Evolutionary conservation across 257 asterid species (phyloP), one percentile per base, ranked within the genome.

Genomic region (Lantana camara): DNA sequence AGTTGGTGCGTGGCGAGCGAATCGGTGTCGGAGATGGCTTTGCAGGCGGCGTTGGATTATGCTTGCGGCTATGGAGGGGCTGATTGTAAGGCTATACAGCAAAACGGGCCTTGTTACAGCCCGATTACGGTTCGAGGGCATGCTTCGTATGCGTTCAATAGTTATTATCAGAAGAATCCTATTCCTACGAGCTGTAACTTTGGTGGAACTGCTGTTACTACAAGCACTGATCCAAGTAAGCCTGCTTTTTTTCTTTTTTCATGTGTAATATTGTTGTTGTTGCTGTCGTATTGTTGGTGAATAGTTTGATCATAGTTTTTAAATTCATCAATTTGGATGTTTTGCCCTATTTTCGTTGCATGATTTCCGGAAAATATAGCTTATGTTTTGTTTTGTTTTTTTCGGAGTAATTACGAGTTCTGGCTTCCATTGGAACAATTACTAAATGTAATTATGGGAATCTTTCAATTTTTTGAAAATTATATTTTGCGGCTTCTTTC

Each of bases 1-100:
- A 85, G 95, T 80, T 90, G 97, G 96, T 90, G 97, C 57, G 69
- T 90, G 8, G 97, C 97, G 9, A 75, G 81, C 64, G 72, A 59
- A 62, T 75, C 95, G 9, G 91, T 76, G 17, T 77, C 87, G 3
- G 79, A 69, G 30, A 61, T 65, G 0, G 85, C 81, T 5, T 42
- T 89, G 65, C 95, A 90, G 58, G 75, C 61, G 9, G 95, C 95
- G 8, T 16, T 89, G 42, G 94, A 89, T 72, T 89, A 84, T 51
- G 94, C 95, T 0, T 89, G 97, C 63, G 85, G 95, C 20, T 53
- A 70, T 9, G 90, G 85, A 6, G 89, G 89, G n/a, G 81, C 84
- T 4, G 92, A 89, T 57, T 89, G 96, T 68, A 61, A 82, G 1
- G 75, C 80, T 22, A 83, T 89, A 42, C 95, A 82, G 77, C 55